These are phyloP conservation scores for Silene latifolia DNA, from an alignment of 148 eudicot genomes.

Conservation along the genomic window DNA sequence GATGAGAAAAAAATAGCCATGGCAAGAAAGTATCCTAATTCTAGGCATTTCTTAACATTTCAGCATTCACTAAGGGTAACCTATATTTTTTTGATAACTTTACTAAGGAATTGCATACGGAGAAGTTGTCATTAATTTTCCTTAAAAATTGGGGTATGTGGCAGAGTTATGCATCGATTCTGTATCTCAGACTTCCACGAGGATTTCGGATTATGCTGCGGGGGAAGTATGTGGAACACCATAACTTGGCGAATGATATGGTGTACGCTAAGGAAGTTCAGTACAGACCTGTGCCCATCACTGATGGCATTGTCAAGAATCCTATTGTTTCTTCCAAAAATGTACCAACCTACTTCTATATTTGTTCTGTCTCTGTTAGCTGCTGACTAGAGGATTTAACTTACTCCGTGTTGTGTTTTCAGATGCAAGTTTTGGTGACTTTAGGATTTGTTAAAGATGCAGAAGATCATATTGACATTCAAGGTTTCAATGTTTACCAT, in stretches of 20 bases:
- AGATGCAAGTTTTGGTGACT: constrained; percentile 52
- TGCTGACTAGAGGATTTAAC: background rate
- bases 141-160: constrained; percentile 4
- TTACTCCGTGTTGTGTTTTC: background rate
- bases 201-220: constrained; percentile 58
- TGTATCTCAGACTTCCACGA: constrained; percentile 62
- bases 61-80: constrained; percentile 64
- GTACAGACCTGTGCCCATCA: constrained; percentile 44
- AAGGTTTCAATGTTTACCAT: constrained; percentile 82
- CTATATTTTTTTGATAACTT: background rate
- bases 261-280: constrained; percentile 38
- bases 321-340: constrained; percentile 27
- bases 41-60: constrained; percentile 58
- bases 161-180: constrained; percentile 75
- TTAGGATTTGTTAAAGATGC: constrained; percentile 80
- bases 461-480: constrained; percentile 64
- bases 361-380: background rate
- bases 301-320: constrained; percentile 23
- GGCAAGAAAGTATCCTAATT: constrained; percentile 58
- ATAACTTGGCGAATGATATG: constrained; percentile 64
- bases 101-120: background rate
- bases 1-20: constrained; percentile 61
- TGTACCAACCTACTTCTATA: constrained; percentile 2
- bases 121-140: background rate
- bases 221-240: constrained; percentile 65